These are phyloP conservation scores for Cafeteria roenbergensis DNA, from an alignment of 108 stramenopile species.

Conservation along the genomic window DNA sequence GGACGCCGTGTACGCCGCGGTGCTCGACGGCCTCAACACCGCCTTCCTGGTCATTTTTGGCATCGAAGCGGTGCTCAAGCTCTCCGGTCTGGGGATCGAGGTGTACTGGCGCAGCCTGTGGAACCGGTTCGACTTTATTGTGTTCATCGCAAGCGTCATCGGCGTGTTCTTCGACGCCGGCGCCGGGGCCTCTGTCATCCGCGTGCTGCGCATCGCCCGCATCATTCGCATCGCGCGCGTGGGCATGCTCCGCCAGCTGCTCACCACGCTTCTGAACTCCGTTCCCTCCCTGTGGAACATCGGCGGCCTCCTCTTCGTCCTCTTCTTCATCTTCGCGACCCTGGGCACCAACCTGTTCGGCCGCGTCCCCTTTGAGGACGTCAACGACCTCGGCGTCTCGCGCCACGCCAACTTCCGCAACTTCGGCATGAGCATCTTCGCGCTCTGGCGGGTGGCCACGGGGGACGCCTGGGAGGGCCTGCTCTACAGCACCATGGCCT, in stretches of 20 bases:
- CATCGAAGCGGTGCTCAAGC: conserved; percentile 43
- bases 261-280: conserved; percentile 11
- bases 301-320: conserved; percentile 9
- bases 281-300: conserved; percentile 19
- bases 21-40: conserved; percentile 29
- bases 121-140: conserved; percentile 40
- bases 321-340: conserved; percentile 20
- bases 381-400: neutral
- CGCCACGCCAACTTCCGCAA: conserved; percentile 17
- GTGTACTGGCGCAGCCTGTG: conserved; percentile 31
- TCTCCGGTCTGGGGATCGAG: conserved; percentile 19
- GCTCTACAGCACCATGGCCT: neutral
- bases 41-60: conserved; percentile 43
- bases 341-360: conserved; percentile 21
- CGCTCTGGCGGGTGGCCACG: conserved; percentile 14
- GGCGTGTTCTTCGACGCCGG: conserved; percentile 10
- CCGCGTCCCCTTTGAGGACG: neutral
- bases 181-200: conserved; percentile 7
- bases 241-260: conserved; percentile 6
- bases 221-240: no score
- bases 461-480: conserved; percentile 23
- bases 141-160: conserved; percentile 29
- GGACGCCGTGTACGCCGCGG: conserved; percentile 10
- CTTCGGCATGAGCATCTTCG: conserved; percentile 8
- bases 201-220: conserved; percentile 5